phyloP scores from a whole-genome alignment of 192 early-diverging fungal species.

The Coemansia sp. region DNA sequence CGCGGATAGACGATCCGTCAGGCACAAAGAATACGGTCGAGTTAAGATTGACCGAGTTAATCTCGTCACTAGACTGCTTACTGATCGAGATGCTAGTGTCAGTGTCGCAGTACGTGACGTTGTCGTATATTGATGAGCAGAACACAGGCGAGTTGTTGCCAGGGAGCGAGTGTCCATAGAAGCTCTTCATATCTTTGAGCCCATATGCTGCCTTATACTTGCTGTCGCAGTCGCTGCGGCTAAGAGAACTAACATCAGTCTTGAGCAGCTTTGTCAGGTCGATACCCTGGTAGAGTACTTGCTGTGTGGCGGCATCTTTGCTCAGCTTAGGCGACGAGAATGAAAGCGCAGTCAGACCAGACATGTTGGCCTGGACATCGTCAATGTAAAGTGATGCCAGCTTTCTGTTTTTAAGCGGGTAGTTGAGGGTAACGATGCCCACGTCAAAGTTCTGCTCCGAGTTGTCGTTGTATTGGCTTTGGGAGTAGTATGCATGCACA shows the following conservation, averaged over 20 bases:
- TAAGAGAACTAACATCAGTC: conserved; percentile 21
- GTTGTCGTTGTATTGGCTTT: conserved; percentile 35
- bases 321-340: conserved; percentile 27
- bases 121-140: conserved; percentile 46
- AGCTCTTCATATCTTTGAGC: conserved; percentile 45
- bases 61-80: conserved; percentile 8
- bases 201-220: conserved; percentile 29
- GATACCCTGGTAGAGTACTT: conserved; percentile 38
- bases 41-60: conserved; percentile 43
- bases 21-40: conserved; percentile 40
- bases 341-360: conserved; percentile 21
- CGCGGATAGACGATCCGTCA: conserved; percentile 26
- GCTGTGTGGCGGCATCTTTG: conserved; percentile 33
- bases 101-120: conserved; percentile 28
- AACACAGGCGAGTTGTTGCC: conserved; percentile 37
- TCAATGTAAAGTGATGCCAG: conserved; percentile 34
- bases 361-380: conserved; percentile 23
- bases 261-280: conserved; percentile 36
- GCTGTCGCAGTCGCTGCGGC: conserved; percentile 33
- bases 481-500: conserved; percentile 47
- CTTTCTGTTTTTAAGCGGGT: conserved; percentile 16
- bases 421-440: conserved; percentile 34
- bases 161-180: conserved; percentile 37
- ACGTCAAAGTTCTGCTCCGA: conserved; percentile 51
- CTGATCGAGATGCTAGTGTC: conserved; percentile 40